These are phyloP conservation scores for Flaveria bidentis DNA, from an alignment of 129 eudicot species.

Conservation along the genomic window DNA sequence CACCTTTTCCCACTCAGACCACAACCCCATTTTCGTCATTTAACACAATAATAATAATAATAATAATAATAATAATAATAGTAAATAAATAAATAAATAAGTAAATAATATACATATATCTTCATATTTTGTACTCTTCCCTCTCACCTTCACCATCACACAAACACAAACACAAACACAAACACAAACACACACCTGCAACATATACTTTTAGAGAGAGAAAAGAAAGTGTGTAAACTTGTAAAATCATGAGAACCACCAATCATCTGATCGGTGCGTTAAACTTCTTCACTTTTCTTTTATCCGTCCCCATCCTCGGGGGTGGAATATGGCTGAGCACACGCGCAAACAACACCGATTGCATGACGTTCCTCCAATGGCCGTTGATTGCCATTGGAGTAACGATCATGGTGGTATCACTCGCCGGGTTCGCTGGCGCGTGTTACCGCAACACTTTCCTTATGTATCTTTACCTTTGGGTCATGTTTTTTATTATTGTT, in stretches of 20 bases:
- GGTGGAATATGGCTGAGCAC: slow-evolving; percentile 96
- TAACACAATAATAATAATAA: background rate
- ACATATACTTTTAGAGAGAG: background rate
- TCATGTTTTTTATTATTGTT: slow-evolving; percentile 72
- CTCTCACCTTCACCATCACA: background rate
- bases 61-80: too few species aligned
- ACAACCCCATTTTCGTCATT: slow-evolving; percentile 30
- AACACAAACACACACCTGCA: slow-evolving; percentile 4
- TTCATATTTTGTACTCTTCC: slow-evolving; percentile 30
- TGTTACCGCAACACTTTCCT: slow-evolving; percentile 85
- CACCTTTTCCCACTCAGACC: background rate
- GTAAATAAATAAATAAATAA: too few species aligned
- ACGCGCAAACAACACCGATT: slow-evolving; percentile 86
- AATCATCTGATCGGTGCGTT: slow-evolving; percentile 79
- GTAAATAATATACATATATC: background rate
- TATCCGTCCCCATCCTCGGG: slow-evolving; percentile 78
- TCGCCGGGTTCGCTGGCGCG: slow-evolving; percentile 94
- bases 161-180: slow-evolving; percentile 6
- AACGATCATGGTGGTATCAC: slow-evolving; percentile 75
- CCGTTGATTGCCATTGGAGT: slow-evolving; percentile 76
- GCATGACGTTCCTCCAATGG: slow-evolving; percentile 83
- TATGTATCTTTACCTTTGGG: slow-evolving; percentile 93
- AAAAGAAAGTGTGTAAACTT: background rate
- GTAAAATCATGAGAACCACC: slow-evolving; percentile 65
- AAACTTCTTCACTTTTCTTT: slow-evolving; percentile 75